Evolutionary conservation across 768 basidiomycete genomes (phyloP).

Genomic region (Royoungia palumana): DNA sequence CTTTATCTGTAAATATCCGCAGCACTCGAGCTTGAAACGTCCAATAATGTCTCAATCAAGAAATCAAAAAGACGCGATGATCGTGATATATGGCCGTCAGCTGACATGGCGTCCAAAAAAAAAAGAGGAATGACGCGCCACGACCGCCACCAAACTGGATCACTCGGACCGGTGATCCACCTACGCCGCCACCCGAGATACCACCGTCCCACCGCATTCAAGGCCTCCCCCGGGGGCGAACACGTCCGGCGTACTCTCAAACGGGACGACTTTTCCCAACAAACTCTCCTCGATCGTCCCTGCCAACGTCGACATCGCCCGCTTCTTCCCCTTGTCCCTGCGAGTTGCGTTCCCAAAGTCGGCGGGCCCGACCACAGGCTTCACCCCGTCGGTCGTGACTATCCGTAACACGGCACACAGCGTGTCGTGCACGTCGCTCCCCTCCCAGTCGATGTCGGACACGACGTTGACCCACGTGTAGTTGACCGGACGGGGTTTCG

Average conservation of each 20-base stretch:
- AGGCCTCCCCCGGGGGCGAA: conserved; percentile 29
- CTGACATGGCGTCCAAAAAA: neutral
- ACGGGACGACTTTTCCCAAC: conserved; percentile 32
- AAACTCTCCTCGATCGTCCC: conserved; percentile 14
- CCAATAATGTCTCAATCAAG: neutral
- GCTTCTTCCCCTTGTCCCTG: conserved; percentile 30
- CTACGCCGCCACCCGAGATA: conserved; percentile 34
- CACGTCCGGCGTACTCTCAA: conserved; percentile 33
- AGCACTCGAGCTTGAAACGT: neutral
- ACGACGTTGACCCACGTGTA: conserved; percentile 82
- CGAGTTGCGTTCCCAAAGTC: conserved; percentile 25
- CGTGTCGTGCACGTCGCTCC: conserved; percentile 63
- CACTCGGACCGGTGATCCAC: neutral
- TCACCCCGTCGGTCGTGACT: conserved; percentile 33
- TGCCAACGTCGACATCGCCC: conserved; percentile 9
- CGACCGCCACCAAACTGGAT: neutral
- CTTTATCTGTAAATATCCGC: conserved; percentile 16
- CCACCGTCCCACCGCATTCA: conserved; percentile 34
- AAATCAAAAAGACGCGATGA: neutral
- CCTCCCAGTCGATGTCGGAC: conserved; percentile 83
- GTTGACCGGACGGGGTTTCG: conserved; percentile 47
- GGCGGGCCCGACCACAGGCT: conserved; percentile 21
- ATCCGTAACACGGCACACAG: conserved; percentile 39
- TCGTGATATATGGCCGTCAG: neutral
- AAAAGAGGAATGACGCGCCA: neutral